These are phyloP conservation scores for Stephanodiscus minutulus DNA, from an alignment of 108 stramenopile species.

Conservation along the genomic window DNA sequence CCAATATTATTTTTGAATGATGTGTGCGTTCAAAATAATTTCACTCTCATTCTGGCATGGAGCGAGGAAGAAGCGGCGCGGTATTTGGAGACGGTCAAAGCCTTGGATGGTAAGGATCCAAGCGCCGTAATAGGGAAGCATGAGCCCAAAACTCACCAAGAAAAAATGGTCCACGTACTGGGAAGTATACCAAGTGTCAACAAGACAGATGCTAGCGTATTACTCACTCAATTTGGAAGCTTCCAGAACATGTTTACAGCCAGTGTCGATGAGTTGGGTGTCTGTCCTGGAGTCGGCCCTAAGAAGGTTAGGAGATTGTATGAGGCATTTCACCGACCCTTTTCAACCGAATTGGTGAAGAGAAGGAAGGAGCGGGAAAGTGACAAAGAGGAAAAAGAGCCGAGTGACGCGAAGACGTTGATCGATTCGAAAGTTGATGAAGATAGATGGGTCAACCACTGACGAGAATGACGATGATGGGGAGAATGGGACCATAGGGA, in stretches of 20 bases:
- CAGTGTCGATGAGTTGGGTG: constrained; percentile 73
- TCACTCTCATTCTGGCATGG: constrained; percentile 88
- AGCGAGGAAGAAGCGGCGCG: constrained; percentile 88
- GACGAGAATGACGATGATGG: too few species aligned
- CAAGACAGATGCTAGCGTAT: constrained; percentile 78
- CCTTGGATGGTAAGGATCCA: constrained; percentile 88
- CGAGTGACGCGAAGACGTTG: neutral
- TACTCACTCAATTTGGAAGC: constrained; percentile 69
- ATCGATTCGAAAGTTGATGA: too few species aligned
- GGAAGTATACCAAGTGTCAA: constrained; percentile 65
- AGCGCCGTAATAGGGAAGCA: constrained; percentile 75
- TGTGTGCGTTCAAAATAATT: constrained; percentile 65
- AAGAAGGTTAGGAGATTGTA: constrained; percentile 77
- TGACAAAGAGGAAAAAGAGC: constrained; percentile 9
- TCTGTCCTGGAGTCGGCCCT: constrained; percentile 80
- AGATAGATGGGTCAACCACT: too few species aligned
- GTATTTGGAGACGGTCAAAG: constrained; percentile 94
- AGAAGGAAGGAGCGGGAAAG: constrained; percentile 23
- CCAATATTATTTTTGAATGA: constrained; percentile 75
- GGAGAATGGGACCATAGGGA: too few species aligned
- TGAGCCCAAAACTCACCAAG: constrained; percentile 57
- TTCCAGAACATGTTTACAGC: constrained; percentile 59
- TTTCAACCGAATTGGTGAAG: constrained; percentile 52
- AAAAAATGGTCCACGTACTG: constrained; percentile 70
- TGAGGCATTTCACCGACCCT: constrained; percentile 83